These are phyloP conservation scores for Metschnikowia dekortorum DNA, from an alignment of 805 yeast species.

Conservation along the genomic window DNA sequence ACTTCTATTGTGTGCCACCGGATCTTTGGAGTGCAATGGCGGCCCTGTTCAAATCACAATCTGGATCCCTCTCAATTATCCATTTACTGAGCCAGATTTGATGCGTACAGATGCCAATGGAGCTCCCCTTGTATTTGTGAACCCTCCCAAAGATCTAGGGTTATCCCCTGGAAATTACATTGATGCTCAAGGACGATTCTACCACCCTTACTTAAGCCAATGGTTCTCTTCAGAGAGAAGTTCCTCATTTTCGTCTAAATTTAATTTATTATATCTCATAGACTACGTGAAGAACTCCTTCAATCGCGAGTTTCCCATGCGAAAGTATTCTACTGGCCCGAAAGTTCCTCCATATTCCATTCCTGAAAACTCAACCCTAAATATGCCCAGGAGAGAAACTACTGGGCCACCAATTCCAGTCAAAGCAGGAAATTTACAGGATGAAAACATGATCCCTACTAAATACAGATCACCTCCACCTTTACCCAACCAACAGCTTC, in stretches of 20 bases:
- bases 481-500: slow-evolving; percentile 6
- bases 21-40: slow-evolving; percentile 38
- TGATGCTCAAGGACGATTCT: slow-evolving; percentile 67
- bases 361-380: slow-evolving; percentile 30
- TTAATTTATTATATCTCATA: slow-evolving; percentile 29
- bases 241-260: slow-evolving; percentile 9
- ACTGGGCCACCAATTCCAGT: slow-evolving; percentile 26
- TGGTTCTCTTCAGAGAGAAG: slow-evolving; percentile 40
- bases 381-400: slow-evolving; percentile 4
- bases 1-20: slow-evolving; percentile 61
- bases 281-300: slow-evolving; percentile 32
- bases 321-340: slow-evolving; percentile 31
- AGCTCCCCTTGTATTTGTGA: slow-evolving; percentile 64
- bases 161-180: slow-evolving; percentile 60
- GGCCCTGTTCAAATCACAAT: slow-evolving; percentile 50
- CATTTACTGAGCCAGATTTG: slow-evolving; percentile 26
- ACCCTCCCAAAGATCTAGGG: slow-evolving; percentile 44
- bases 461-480: slow-evolving; percentile 11
- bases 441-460: slow-evolving; percentile 3
- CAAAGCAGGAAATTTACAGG: slow-evolving; percentile 25
- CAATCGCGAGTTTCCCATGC: slow-evolving; percentile 24
- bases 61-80: slow-evolving; percentile 77
- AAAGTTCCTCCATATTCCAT: slow-evolving; percentile 21
- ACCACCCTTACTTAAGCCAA: slow-evolving; percentile 59
- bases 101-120: slow-evolving; percentile 20